A percentile compares a stretch with the other conserved stretches of the same genome.
Evolutionary conservation across 768 basidiomycete species (phyloP).

Genomic region (Rhodosporidiobolus odoratus): DNA sequence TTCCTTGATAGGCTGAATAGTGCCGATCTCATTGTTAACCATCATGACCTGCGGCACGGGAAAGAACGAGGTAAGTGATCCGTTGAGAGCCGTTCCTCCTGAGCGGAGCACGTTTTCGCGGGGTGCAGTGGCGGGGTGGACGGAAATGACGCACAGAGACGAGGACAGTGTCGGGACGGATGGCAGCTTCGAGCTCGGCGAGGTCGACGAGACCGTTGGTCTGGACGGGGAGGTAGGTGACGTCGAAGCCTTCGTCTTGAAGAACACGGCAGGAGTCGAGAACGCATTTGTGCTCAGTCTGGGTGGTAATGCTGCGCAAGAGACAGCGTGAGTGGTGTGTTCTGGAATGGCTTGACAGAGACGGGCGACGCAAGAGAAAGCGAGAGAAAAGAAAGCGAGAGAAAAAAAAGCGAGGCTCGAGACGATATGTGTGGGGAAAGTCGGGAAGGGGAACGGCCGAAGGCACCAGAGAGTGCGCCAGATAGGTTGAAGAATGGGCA

Average conservation of each 20-base stretch:
- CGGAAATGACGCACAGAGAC: slow-evolving; percentile 55
- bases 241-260: slow-evolving; percentile 91
- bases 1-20: slow-evolving; percentile 93
- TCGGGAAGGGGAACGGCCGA: neutral
- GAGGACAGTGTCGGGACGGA: slow-evolving; percentile 80
- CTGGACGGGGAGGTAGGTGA: slow-evolving; percentile 94
- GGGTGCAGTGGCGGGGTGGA: no score
- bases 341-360: no score
- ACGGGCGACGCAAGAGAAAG: neutral
- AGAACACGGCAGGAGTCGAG: slow-evolving; percentile 94
- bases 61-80: no score
- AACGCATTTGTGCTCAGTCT: slow-evolving; percentile 93
- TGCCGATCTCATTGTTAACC: slow-evolving; percentile 98
- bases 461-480: no score
- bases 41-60: slow-evolving; percentile 80
- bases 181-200: slow-evolving; percentile 71
- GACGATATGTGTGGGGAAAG: neutral
- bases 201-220: slow-evolving; percentile 75
- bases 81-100: neutral
- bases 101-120: neutral
- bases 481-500: no score
- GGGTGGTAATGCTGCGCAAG: slow-evolving; percentile 38
- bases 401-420: neutral
- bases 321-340: no score
- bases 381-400: neutral